Percentiles rank a stretch among this genome's conserved stretches.
These are phyloP conservation scores for Penicillium sp. DNA, from an alignment of 2,329 filamentous ascomycete genomes.

Conservation along the genomic window DNA sequence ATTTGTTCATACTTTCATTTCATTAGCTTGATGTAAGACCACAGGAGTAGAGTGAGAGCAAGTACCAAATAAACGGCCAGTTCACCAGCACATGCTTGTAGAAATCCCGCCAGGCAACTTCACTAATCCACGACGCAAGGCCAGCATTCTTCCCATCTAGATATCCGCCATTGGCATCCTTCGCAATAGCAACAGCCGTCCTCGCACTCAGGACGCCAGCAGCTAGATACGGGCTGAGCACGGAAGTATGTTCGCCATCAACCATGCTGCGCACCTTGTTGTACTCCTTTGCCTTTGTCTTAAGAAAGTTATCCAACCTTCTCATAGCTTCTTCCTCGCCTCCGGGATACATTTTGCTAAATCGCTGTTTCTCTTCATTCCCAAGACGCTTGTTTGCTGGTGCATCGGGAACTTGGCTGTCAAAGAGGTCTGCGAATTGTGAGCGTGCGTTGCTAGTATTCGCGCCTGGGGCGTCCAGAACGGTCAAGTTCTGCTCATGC, in stretches of 20 bases:
- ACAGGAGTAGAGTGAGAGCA: slow-evolving; percentile 14
- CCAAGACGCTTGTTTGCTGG: slow-evolving; percentile 62
- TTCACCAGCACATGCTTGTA: slow-evolving; percentile 80
- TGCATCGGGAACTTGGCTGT: slow-evolving; percentile 55
- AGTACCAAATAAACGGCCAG: slow-evolving; percentile 67
- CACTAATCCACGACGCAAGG: slow-evolving; percentile 71
- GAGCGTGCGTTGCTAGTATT: slow-evolving; percentile 52
- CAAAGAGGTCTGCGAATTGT: slow-evolving; percentile 56
- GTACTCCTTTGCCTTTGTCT: slow-evolving; percentile 61
- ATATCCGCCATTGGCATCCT: slow-evolving; percentile 57
- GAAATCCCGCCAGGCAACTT: slow-evolving; percentile 83
- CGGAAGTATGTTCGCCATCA: slow-evolving; percentile 59
- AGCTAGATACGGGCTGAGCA: slow-evolving; percentile 69
- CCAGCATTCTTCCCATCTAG: slow-evolving; percentile 65
- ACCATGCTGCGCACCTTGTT: slow-evolving; percentile 64
- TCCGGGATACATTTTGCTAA: slow-evolving; percentile 64
- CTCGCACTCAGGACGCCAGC: slow-evolving; percentile 64
- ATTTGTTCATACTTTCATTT: slow-evolving; percentile 60
- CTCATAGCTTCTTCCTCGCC: slow-evolving; percentile 68
- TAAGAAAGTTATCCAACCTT: slow-evolving; percentile 64
- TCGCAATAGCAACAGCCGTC: slow-evolving; percentile 62
- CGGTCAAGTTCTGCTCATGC: slow-evolving; percentile 60
- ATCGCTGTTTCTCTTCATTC: slow-evolving; percentile 55
- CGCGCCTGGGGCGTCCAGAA: slow-evolving; percentile 53
- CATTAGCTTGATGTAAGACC: background rate